These are phyloP conservation scores for Coniferiporia sulphurascens DNA, from an alignment of 1,284 basidiomycete genomes.

Conservation along the genomic window DNA sequence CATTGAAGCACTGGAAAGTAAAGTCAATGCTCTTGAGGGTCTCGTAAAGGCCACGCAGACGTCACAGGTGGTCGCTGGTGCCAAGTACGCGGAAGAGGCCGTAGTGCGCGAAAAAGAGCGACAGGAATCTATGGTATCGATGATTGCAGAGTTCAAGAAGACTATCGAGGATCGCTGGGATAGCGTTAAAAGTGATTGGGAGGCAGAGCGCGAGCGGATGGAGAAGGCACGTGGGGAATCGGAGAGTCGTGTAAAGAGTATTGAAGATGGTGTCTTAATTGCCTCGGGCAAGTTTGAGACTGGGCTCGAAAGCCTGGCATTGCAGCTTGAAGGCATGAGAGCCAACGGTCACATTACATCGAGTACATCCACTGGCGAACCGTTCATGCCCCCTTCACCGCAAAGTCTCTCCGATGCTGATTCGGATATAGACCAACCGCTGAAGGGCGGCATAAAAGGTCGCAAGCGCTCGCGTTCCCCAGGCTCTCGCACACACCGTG, in stretches of 20 bases:
- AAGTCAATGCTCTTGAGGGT: conserved; percentile 56
- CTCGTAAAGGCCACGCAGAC: conserved; percentile 46
- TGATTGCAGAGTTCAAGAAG: conserved; percentile 65
- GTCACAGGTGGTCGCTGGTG: conserved; percentile 34
- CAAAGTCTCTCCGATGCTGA: conserved; percentile 57
- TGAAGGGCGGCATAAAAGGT: background rate
- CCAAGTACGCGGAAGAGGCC: conserved; percentile 40
- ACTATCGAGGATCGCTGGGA: conserved; percentile 76
- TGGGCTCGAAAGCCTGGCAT: conserved; percentile 32
- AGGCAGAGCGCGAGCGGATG: conserved; percentile 73
- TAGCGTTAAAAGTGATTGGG: conserved; percentile 77
- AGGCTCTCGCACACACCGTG: conserved; percentile 8
- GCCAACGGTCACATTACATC: conserved; percentile 26
- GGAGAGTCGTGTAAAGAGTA: conserved; percentile 50
- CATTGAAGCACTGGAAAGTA: conserved; percentile 71
- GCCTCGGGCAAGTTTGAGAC: conserved; percentile 40
- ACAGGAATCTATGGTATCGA: conserved; percentile 42
- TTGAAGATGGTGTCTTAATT: conserved; percentile 39
- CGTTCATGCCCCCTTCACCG: conserved; percentile 71
- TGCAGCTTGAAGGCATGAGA: conserved; percentile 37
- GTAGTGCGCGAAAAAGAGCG: conserved; percentile 34
- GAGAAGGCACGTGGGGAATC: conserved; percentile 76
- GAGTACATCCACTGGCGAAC: conserved; percentile 32
- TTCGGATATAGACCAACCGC: conserved; percentile 43
- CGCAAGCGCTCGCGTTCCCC: conserved; percentile 7